phyloP scores from a whole-genome alignment of 306 rosid genomes.

The Prunus armeniaca region DNA sequence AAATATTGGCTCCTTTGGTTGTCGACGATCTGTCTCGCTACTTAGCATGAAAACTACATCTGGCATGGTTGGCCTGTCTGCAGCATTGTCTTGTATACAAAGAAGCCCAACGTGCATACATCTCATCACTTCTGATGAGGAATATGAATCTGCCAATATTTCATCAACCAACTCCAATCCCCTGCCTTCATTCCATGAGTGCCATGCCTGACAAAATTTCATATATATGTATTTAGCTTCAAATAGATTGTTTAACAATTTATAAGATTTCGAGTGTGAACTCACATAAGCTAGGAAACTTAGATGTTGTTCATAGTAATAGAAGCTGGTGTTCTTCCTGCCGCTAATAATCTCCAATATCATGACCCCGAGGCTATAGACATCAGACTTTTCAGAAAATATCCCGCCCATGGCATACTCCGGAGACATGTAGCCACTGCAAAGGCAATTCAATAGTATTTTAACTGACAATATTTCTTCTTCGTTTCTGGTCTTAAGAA shows the following conservation, averaged over 20 bases:
- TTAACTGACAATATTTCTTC: not conserved
- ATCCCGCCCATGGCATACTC: constrained; percentile 28
- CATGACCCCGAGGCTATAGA: constrained; percentile 37
- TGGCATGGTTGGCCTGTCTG: too few species aligned
- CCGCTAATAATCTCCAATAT: constrained; percentile 32
- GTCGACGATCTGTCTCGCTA: too few species aligned
- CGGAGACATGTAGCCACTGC: constrained; percentile 37
- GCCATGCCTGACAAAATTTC: constrained; percentile 3
- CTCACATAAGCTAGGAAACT: constrained; percentile 34
- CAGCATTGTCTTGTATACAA: too few species aligned
- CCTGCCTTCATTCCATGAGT: constrained; percentile 7
- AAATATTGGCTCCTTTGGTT: too few species aligned
- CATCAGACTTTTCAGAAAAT: constrained; percentile 32
- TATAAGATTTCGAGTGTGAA: not conserved
- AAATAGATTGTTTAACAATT: too few species aligned
- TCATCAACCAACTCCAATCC: too few species aligned
- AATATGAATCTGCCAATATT: too few species aligned
- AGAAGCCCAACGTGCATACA: too few species aligned
- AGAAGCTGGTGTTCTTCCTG: constrained; percentile 23
- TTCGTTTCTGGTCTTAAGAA: not conserved
- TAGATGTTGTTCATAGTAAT: not conserved
- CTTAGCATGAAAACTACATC: too few species aligned
- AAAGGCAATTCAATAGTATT: not conserved
- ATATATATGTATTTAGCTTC: too few species aligned
- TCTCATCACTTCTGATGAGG: too few species aligned